These are phyloP conservation scores for Remersonia thermophila DNA, from an alignment of 2,329 filamentous ascomycete genomes.

Conservation along the genomic window DNA sequence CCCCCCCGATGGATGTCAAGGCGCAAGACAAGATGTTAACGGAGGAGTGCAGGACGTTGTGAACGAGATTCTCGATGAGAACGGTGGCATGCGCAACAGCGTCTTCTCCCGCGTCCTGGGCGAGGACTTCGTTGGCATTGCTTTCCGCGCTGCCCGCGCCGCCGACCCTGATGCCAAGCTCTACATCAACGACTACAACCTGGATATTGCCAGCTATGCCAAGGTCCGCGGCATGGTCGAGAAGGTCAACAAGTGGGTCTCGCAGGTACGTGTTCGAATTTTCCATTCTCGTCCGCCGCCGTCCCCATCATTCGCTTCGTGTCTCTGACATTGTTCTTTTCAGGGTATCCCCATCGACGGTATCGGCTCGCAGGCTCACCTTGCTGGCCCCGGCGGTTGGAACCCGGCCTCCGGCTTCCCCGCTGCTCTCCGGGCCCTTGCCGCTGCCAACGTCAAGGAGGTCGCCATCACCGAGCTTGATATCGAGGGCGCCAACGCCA, in stretches of 20 bases:
- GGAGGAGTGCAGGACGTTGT: slow-evolving; percentile 56
- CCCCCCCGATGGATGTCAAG: no score
- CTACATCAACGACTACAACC: slow-evolving; percentile 66
- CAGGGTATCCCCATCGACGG: slow-evolving; percentile 53
- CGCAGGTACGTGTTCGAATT: slow-evolving; percentile 9
- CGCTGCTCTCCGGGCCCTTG: slow-evolving; percentile 5
- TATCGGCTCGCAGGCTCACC: slow-evolving; percentile 47
- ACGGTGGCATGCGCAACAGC: slow-evolving; percentile 44
- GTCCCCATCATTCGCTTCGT: no score
- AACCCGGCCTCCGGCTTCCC: slow-evolving; percentile 9
- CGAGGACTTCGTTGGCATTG: slow-evolving; percentile 56
- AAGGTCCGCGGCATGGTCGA: slow-evolving; percentile 44
- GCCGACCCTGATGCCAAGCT: slow-evolving; percentile 57
- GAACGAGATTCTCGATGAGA: slow-evolving; percentile 52
- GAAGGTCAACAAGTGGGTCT: slow-evolving; percentile 52
- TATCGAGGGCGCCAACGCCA: slow-evolving; percentile 5
- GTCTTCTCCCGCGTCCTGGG: slow-evolving; percentile 59
- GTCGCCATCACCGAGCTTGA: slow-evolving; percentile 8
- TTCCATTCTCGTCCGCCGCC: no score
- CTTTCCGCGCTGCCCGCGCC: slow-evolving; percentile 53
- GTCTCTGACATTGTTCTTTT: no score
- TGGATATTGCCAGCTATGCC: slow-evolving; percentile 45
- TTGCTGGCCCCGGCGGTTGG: slow-evolving; percentile 19
- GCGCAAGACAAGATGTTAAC: no score
- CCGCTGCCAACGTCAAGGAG: slow-evolving; percentile 5